These are phyloP conservation scores for Excoecaria agallocha DNA, from an alignment of 345 rosid genomes.

Conservation along the genomic window DNA sequence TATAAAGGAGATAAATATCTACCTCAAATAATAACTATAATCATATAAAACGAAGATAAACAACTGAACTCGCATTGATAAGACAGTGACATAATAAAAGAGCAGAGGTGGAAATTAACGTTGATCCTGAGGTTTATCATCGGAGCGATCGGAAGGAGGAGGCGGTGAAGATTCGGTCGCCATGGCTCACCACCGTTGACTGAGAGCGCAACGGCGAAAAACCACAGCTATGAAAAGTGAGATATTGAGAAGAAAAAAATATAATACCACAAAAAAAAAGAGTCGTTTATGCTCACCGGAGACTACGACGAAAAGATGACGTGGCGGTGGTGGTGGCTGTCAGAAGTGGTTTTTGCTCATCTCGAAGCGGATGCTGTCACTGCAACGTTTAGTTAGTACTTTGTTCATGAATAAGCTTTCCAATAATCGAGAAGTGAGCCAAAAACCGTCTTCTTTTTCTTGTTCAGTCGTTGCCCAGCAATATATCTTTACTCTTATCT, in stretches of 20 bases:
- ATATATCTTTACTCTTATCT: no score
- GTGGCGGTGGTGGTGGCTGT: background rate
- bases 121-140: conserved; percentile 29
- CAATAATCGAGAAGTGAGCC: no score
- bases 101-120: conserved; percentile 22
- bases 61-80: background rate
- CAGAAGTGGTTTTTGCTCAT: conserved; percentile 29
- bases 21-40: background rate
- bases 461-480: no score
- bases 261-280: background rate
- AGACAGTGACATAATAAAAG: background rate
- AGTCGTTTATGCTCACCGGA: background rate
- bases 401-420: no score
- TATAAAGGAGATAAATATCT: background rate
- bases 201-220: background rate
- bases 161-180: conserved; percentile 39
- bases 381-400: no score
- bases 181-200: conserved; percentile 28
- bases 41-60: background rate
- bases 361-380: background rate
- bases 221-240: background rate
- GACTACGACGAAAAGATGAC: background rate
- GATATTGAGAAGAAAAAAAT: background rate
- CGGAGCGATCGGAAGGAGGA: conserved; percentile 25
- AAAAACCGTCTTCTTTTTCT: no score